A percentile compares a stretch with the other conserved stretches of the same genome.
phyloP scores from a whole-genome alignment of 148 eudicot species.

The Rhododendron vialii region DNA sequence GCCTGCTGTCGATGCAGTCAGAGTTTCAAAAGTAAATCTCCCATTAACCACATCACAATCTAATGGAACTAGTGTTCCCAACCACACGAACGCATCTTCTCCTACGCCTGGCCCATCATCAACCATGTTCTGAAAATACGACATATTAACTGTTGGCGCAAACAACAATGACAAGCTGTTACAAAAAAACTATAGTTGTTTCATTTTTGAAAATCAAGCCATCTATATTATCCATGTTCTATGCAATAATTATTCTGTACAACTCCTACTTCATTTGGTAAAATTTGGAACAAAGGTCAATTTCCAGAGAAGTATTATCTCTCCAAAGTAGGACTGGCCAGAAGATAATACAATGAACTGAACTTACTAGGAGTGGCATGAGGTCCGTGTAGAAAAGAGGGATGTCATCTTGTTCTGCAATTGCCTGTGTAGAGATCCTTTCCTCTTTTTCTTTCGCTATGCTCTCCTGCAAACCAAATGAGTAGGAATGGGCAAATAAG shows the following conservation, averaged over 20 bases:
- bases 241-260: not conserved
- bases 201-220: not conserved
- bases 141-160: not conserved
- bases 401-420: constrained; percentile 60
- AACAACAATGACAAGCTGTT: not conserved
- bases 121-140: constrained; percentile 47
- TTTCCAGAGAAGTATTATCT: not conserved
- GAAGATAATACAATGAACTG: not conserved
- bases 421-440: constrained; percentile 21
- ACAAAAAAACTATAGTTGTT: not conserved
- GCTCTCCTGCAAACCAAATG: constrained; percentile 46
- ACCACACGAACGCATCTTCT: constrained; percentile 86
- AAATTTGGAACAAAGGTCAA: not conserved
- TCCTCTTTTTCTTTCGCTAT: constrained; percentile 81
- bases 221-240: not conserved
- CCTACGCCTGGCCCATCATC: constrained; percentile 60
- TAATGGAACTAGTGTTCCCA: constrained; percentile 68
- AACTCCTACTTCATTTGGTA: not conserved
- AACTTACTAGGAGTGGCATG: constrained; percentile 89
- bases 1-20: constrained; percentile 68
- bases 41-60: constrained; percentile 65
- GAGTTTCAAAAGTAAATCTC: constrained; percentile 77
- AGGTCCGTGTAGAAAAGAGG: constrained; percentile 82
- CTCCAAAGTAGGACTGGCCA: not conserved
- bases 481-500: not conserved